These are phyloP conservation scores for Cladosporium phlei DNA, from an alignment of 2,329 filamentous ascomycete genomes.

Conservation along the genomic window DNA sequence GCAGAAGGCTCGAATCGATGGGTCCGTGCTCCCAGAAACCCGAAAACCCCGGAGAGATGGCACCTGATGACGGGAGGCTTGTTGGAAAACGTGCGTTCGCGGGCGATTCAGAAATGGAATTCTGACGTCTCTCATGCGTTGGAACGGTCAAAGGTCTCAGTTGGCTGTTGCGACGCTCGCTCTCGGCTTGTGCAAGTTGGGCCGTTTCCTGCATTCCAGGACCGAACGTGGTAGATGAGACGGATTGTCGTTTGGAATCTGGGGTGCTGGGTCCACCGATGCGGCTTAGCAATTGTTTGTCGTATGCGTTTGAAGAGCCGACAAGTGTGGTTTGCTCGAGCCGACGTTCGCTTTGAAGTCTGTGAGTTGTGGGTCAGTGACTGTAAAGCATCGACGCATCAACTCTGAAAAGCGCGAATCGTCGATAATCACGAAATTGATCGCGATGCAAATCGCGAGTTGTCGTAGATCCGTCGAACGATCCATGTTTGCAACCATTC, in stretches of 20 bases:
- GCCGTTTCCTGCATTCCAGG: conserved; percentile 27
- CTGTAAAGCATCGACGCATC: not conserved
- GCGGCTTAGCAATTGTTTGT: conserved; percentile 58
- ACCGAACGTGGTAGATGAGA: conserved; percentile 30
- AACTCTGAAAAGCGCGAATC: no score
- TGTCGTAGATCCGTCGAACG: no score
- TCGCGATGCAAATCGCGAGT: no score
- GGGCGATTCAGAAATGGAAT: conserved; percentile 35
- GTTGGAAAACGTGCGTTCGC: conserved; percentile 35
- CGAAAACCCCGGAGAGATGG: conserved; percentile 41
- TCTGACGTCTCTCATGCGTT: conserved; percentile 34
- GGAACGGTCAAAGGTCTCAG: conserved; percentile 44
- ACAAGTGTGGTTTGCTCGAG: conserved; percentile 55
- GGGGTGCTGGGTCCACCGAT: conserved; percentile 57
- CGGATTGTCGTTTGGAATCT: conserved; percentile 35
- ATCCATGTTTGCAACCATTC: no score
- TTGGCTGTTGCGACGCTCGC: conserved; percentile 39
- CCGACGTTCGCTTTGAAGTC: conserved; percentile 56
- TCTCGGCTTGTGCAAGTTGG: conserved; percentile 33
- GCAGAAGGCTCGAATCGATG: conserved; percentile 23
- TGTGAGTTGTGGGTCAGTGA: not conserved
- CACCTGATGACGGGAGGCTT: conserved; percentile 35
- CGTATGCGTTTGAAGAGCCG: conserved; percentile 57
- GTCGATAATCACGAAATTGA: no score
- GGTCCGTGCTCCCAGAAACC: conserved; percentile 40